Evolutionary conservation across 2,329 filamentous ascomycete genomes (phyloP), one percentile per base, ranked within the genome.

Genomic region (Nemania serpens): DNA sequence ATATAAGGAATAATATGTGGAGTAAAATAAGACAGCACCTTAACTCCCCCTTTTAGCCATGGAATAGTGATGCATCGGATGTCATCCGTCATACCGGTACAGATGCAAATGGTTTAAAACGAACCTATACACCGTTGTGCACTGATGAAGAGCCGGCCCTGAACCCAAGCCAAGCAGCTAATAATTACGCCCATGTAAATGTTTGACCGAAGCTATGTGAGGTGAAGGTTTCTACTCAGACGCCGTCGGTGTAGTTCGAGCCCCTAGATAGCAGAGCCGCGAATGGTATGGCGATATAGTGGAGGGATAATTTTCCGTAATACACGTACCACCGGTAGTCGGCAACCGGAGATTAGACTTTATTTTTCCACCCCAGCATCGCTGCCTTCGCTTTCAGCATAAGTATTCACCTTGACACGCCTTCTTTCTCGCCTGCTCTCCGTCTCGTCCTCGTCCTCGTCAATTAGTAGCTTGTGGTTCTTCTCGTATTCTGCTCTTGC

Each of bases 401-500:
- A 78, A 43, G 72, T 78, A 58, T 72, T 71, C 39, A 77, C 69
- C 64, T 72, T 75, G 10, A 71, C 66, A 22, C 68, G 70, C 33
- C 74, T 68, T 54, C 68, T 72, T 34, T 71, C 72, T 52, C 69
- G 66, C 41, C 69, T 68, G 54, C 55, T 56, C 7, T 65, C 67
- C 52, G 66, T 67, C 62, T 73, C 65, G 5, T 67, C 68, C 62
- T 73, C 65, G 5, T 67, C 68, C 50, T 71, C 56, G 20, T 56
- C 64, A 6, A 75, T 69, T n/a, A 74, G 61, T 41, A 76, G 76
- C 2, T 84, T 83, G 69, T 88, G 78, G 3, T 81, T 80, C 61
- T 74, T 77, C 58, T 84, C 82, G 62, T 85, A 89, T 58, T 77
- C 74, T 17, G 73, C 75, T 61, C 81, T 78, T 36, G 85, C 80